These are phyloP conservation scores for Rhynchosporium secalis DNA, from an alignment of 2,329 filamentous ascomycete genomes.

Conservation along the genomic window DNA sequence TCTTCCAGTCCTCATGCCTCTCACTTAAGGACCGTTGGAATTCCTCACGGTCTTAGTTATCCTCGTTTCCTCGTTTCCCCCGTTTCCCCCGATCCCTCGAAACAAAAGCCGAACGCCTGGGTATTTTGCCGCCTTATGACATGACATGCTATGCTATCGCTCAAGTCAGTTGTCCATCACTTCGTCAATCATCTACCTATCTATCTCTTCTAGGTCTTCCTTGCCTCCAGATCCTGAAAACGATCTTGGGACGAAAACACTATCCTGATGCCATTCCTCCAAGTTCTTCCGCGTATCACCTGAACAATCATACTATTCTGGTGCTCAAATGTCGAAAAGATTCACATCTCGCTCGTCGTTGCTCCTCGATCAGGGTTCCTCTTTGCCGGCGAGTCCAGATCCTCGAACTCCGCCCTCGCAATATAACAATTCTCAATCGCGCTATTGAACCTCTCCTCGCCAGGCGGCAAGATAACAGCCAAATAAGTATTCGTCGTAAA, in stretches of 20 bases:
- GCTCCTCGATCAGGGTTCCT: slow-evolving; percentile 36
- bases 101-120: background rate
- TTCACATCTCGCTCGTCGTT: slow-evolving; percentile 15
- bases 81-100: background rate
- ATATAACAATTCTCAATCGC: slow-evolving; percentile 89
- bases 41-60: background rate
- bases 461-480: slow-evolving; percentile 85
- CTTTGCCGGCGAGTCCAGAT: slow-evolving; percentile 55
- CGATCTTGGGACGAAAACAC: background rate
- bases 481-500: slow-evolving; percentile 98
- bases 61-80: background rate
- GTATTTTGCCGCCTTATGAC: slow-evolving; percentile 9
- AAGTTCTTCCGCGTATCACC: too few species aligned
- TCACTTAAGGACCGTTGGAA: background rate
- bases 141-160: slow-evolving; percentile 6
- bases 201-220: background rate
- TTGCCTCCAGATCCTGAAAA: background rate
- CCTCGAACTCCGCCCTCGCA: slow-evolving; percentile 77
- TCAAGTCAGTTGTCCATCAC: background rate
- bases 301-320: background rate
- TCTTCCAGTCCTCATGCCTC: too few species aligned
- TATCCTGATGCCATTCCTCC: background rate
- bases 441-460: slow-evolving; percentile 87
- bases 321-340: background rate
- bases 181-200: background rate